Percentiles rank a stretch among this genome's conserved stretches.
Conservation (phyloP, 768 basidiomycete genomes). For the Chlorophyllum brunneum region DNA sequence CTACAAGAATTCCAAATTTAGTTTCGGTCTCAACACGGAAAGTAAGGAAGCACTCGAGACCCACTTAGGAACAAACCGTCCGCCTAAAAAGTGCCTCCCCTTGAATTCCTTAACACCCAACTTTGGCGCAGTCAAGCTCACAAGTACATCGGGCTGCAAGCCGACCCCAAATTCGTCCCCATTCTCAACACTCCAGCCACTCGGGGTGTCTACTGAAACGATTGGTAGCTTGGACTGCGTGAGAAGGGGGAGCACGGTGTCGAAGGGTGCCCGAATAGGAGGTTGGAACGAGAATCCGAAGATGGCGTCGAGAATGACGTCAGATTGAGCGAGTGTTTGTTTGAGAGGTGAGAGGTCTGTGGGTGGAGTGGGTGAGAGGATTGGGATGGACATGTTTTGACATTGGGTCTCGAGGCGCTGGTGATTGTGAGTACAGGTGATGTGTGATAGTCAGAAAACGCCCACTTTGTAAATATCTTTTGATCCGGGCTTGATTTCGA, state of each 20-base stretch:
- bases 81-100: conserved; percentile 90
- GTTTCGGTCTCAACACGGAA: not conserved
- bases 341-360: conserved; percentile 42
- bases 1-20: conserved; percentile 33
- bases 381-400: conserved; percentile 80
- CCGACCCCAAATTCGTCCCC: conserved; percentile 58
- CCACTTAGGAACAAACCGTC: conserved; percentile 87
- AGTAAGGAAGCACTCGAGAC: conserved; percentile 24
- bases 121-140: conserved; percentile 95
- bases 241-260: conserved; percentile 65
- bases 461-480: conserved; percentile 89
- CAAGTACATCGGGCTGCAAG: conserved; percentile 71
- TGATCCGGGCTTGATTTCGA: conserved; percentile 61
- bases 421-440: not conserved
- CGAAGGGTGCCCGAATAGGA: conserved; percentile 87
- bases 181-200: conserved; percentile 91
- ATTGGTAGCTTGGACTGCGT: conserved; percentile 68
- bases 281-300: conserved; percentile 98
- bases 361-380: conserved; percentile 44
- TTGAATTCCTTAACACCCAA: conserved; percentile 73
- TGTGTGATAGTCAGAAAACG: not conserved
- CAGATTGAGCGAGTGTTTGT: conserved; percentile 51
- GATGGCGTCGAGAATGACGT: conserved; percentile 91
- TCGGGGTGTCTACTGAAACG: conserved; percentile 93
- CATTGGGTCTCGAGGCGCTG: conserved; percentile 85